phyloP scores from a whole-genome alignment of 441 rosid genomes.

The Flueggea neowawraea region DNA sequence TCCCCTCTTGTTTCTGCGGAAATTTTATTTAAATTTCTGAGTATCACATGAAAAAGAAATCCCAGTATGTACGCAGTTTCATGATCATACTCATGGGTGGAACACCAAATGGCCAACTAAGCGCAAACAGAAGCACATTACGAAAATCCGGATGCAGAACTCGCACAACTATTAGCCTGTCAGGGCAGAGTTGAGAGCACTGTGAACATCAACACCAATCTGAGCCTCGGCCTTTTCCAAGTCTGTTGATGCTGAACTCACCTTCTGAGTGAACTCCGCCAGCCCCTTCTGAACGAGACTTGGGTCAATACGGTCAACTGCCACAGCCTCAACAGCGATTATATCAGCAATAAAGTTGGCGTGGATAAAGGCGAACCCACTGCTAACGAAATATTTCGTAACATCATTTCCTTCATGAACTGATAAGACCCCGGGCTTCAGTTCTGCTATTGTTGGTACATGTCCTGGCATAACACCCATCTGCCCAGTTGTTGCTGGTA shows the following conservation, averaged over 20 bases:
- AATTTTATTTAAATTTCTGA: slow-evolving; percentile 23
- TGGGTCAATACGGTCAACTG: slow-evolving; percentile 62
- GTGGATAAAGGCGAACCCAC: slow-evolving; percentile 85
- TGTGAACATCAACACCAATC: slow-evolving; percentile 81
- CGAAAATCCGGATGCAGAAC: neutral
- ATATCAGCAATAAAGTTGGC: slow-evolving; percentile 87
- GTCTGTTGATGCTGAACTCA: slow-evolving; percentile 73
- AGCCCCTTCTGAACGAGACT: slow-evolving; percentile 80
- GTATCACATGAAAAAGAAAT: slow-evolving; percentile 10
- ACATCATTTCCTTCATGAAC: slow-evolving; percentile 76
- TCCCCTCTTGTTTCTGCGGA: slow-evolving; percentile 16
- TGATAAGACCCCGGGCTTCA: slow-evolving; percentile 77
- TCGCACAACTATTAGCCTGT: slow-evolving; percentile 41
- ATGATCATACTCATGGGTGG: slow-evolving; percentile 3
- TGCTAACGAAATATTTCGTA: slow-evolving; percentile 70
- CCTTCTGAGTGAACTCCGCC: slow-evolving; percentile 77
- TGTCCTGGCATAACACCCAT: slow-evolving; percentile 95
- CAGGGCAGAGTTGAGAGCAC: slow-evolving; percentile 75
- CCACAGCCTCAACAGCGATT: slow-evolving; percentile 74
- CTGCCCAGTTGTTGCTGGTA: slow-evolving; percentile 92
- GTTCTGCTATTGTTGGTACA: slow-evolving; percentile 85
- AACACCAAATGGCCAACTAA: slow-evolving; percentile 2
- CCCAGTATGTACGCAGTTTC: slow-evolving; percentile 11
- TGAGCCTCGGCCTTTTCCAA: slow-evolving; percentile 92
- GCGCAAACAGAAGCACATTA: slow-evolving; percentile 13